phyloP scores from a whole-genome alignment of 257 asterid genomes.

The Nicotiana otophora region DNA sequence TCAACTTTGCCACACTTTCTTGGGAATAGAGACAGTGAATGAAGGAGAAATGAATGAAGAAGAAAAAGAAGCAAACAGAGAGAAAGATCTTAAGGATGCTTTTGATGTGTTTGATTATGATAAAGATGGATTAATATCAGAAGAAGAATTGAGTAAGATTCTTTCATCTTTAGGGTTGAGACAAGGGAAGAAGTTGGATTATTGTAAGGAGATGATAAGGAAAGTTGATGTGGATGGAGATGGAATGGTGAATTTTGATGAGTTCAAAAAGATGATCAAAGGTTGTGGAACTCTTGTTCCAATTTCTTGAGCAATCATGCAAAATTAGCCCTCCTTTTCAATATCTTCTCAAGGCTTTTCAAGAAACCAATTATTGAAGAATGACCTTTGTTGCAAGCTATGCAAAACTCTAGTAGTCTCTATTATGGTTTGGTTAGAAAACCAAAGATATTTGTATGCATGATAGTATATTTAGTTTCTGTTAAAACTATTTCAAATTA shows the following conservation, averaged over 20 bases:
- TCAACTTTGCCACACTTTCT: slow-evolving; percentile 40
- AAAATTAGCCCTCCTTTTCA: background rate
- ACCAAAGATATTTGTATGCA: too few species aligned
- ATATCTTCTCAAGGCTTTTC: background rate
- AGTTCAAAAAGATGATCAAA: slow-evolving; percentile 74
- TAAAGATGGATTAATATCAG: slow-evolving; percentile 65
- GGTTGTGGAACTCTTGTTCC: slow-evolving; percentile 38
- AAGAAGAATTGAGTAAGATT: slow-evolving; percentile 63
- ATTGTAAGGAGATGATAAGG: slow-evolving; percentile 70
- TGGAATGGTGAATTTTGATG: slow-evolving; percentile 78
- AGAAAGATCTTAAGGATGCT: slow-evolving; percentile 51
- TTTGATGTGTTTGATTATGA: slow-evolving; percentile 77
- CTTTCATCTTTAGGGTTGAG: slow-evolving; percentile 58
- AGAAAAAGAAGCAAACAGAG: slow-evolving; percentile 17
- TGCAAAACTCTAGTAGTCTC: background rate
- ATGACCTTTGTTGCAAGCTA: background rate
- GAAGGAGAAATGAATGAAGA: slow-evolving; percentile 16
- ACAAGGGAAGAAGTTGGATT: slow-evolving; percentile 54
- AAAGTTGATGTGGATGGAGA: slow-evolving; percentile 83
- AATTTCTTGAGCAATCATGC: slow-evolving; percentile 25
- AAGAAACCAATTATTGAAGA: background rate
- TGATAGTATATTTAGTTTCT: too few species aligned
- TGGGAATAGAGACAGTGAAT: slow-evolving; percentile 7
- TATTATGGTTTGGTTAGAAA: too few species aligned
- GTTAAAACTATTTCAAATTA: too few species aligned